phyloP scores from a whole-genome alignment of 345 rosid species.

The Acer negundo region DNA sequence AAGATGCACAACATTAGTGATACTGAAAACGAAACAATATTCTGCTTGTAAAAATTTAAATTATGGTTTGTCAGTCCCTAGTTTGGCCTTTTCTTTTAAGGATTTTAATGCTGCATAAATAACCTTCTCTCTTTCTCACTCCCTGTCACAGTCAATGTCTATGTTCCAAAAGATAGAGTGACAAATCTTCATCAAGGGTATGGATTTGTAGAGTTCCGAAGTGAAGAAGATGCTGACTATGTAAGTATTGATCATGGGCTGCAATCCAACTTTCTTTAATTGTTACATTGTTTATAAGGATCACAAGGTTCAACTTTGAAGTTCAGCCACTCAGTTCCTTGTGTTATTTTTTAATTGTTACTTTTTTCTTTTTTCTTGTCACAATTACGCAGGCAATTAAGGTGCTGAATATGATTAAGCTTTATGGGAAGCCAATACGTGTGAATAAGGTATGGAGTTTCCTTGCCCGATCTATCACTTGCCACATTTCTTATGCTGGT shows the following conservation, averaged over 20 bases:
- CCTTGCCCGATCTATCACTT: not conserved
- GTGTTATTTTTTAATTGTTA: not conserved
- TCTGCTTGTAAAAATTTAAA: not conserved
- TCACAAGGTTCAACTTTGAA: not conserved
- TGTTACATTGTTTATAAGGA: constrained; percentile 2
- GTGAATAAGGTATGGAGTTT: constrained; percentile 77
- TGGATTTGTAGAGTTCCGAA: constrained; percentile 89
- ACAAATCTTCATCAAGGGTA: constrained; percentile 94
- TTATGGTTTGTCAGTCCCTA: not conserved
- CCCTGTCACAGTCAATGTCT: constrained; percentile 70
- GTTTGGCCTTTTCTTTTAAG: not conserved
- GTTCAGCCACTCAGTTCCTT: not conserved
- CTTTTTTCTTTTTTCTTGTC: not conserved
- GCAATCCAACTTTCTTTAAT: not conserved
- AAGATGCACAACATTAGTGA: not conserved
- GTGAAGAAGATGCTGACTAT: constrained; percentile 99
- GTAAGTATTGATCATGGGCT: constrained; percentile 38
- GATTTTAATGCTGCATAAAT: not conserved
- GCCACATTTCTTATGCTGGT: not conserved
- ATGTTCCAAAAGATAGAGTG: constrained; percentile 97
- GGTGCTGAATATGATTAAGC: constrained; percentile 97
- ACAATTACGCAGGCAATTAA: constrained; percentile 71
- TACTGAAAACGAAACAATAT: not conserved
- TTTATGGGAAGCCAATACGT: constrained; percentile 91
- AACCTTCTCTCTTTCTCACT: not conserved